phyloP scores from a whole-genome alignment of 345 rosid species.

The Theobroma cacao region DNA sequence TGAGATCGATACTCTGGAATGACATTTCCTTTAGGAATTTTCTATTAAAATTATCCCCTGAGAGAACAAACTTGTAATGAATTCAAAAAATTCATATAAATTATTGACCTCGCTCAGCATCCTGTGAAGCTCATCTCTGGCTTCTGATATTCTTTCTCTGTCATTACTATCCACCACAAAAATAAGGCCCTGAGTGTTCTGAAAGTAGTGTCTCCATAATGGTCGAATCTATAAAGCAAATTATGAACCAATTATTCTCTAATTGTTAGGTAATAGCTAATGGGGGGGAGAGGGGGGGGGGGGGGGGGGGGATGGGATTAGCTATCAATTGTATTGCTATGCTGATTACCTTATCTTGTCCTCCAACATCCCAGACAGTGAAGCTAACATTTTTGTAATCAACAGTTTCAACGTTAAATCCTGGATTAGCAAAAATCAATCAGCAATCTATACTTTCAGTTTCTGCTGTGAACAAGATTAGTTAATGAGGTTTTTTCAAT shows the following conservation, averaged over 20 bases:
- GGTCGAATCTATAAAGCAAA: conserved; percentile 50
- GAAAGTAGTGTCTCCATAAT: conserved; percentile 64
- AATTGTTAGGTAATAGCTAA: background rate
- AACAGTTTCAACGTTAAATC: conserved; percentile 64
- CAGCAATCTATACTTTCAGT: background rate
- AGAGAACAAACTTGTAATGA: background rate
- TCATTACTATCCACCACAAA: conserved; percentile 73
- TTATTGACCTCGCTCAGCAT: conserved; percentile 53
- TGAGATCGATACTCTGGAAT: background rate
- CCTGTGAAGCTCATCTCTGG: conserved; percentile 59
- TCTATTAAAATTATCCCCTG: background rate
- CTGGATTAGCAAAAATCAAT: conserved; percentile 23
- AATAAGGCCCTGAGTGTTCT: conserved; percentile 63
- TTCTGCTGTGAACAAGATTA: background rate
- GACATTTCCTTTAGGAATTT: background rate
- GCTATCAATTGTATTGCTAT: background rate
- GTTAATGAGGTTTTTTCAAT: background rate
- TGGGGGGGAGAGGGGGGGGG: background rate
- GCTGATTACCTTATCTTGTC: conserved; percentile 57
- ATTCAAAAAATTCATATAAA: background rate
- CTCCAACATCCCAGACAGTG: conserved; percentile 75
- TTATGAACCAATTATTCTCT: background rate
- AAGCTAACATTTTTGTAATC: conserved; percentile 73
- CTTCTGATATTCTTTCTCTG: conserved; percentile 53
- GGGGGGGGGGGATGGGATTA: background rate